Percentiles rank a stretch among this genome's conserved stretches.
These are phyloP conservation scores for Metschnikowia arizonensis DNA, from an alignment of 805 yeast species.

Conservation along the genomic window DNA sequence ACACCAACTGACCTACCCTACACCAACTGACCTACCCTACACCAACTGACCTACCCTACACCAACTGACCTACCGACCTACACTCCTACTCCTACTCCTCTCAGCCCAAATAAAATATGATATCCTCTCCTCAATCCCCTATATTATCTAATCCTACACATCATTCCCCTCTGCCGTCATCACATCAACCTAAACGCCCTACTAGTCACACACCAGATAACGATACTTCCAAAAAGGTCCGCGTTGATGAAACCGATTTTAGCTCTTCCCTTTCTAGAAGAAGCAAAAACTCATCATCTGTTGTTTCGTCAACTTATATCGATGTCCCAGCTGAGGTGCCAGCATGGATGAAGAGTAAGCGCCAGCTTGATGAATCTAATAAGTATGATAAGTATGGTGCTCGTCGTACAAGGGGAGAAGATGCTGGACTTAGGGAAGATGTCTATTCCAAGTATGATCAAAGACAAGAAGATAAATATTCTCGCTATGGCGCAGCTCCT, in stretches of 20 bases:
- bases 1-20: too few relatives aligned
- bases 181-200: background rate
- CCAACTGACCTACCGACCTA: too few relatives aligned
- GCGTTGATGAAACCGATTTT: slow-evolving; percentile 11
- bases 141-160: too few relatives aligned
- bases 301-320: slow-evolving; percentile 24
- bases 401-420: slow-evolving; percentile 8
- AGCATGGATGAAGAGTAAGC: slow-evolving; percentile 36
- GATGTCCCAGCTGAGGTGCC: slow-evolving; percentile 26
- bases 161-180: background rate
- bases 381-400: slow-evolving; percentile 41
- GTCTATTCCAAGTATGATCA: background rate
- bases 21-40: too few relatives aligned
- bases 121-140: background rate
- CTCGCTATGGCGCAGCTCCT: slow-evolving; percentile 18
- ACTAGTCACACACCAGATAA: background rate
- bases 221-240: background rate
- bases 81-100: background rate
- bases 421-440: background rate
- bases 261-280: slow-evolving; percentile 15
- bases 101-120: too few relatives aligned
- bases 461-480: slow-evolving; percentile 15
- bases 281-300: slow-evolving; percentile 2
- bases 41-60: too few relatives aligned
- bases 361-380: slow-evolving; percentile 19